phyloP scores from a whole-genome alignment of 2,329 filamentous ascomycete species.

The Sarocladiaceae sp. region DNA sequence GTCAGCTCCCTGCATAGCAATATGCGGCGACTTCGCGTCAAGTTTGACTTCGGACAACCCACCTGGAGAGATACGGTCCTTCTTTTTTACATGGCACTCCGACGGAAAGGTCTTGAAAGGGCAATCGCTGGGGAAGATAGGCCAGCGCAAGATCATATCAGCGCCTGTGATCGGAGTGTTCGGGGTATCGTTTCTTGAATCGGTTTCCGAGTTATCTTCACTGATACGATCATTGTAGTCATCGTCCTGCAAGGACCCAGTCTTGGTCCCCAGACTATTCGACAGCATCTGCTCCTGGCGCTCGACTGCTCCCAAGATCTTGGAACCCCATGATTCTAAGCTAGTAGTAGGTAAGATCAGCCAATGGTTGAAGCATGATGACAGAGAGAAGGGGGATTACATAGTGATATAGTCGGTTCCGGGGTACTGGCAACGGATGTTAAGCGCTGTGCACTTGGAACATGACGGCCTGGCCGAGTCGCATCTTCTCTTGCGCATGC shows the following conservation, averaged over 20 bases:
- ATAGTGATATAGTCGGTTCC: slow-evolving; percentile 11
- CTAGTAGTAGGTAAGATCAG: background rate
- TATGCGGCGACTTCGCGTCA: background rate
- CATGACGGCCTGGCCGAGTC: slow-evolving; percentile 10
- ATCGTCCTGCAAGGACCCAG: background rate
- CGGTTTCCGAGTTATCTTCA: slow-evolving; percentile 9
- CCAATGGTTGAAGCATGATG: background rate
- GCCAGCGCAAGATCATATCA: slow-evolving; percentile 12
- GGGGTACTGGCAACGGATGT: slow-evolving; percentile 10
- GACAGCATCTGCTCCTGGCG: slow-evolving; percentile 9
- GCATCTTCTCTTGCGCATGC: slow-evolving; percentile 12
- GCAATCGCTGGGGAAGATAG: slow-evolving; percentile 9
- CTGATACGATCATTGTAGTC: background rate
- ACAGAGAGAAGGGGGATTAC: background rate
- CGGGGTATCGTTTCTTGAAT: slow-evolving; percentile 11
- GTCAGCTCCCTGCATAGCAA: background rate
- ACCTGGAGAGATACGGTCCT: slow-evolving; percentile 8
- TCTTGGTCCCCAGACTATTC: background rate
- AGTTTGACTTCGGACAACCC: background rate
- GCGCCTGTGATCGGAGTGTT: slow-evolving; percentile 11
- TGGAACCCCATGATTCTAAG: slow-evolving; percentile 11
- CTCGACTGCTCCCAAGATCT: slow-evolving; percentile 11
- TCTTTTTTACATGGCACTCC: slow-evolving; percentile 7
- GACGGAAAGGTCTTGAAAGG: slow-evolving; percentile 8
- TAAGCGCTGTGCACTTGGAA: slow-evolving; percentile 10